Evolutionary conservation across 305 asterid genomes (phyloP).

Genomic region (Caryopteris hybrid): DNA sequence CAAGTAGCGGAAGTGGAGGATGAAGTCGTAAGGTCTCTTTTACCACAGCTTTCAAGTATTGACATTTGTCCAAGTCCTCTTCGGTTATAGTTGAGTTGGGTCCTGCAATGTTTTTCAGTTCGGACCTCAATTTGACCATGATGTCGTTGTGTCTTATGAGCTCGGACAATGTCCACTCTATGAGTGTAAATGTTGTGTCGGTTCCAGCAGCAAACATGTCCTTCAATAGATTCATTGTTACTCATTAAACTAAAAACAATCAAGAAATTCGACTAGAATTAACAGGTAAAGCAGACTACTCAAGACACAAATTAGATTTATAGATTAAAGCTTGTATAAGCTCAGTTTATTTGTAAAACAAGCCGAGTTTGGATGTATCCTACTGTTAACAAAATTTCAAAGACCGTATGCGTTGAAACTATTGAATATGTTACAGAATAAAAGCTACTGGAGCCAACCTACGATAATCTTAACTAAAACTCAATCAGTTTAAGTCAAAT

Average conservation of each 20-base stretch:
- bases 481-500: too few relatives aligned
- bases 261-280: too few relatives aligned
- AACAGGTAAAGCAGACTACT: too few relatives aligned
- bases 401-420: too few relatives aligned
- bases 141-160: constrained; percentile 22
- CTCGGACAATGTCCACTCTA: constrained; percentile 36
- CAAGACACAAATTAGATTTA: too few relatives aligned
- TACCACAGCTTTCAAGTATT: constrained; percentile 27
- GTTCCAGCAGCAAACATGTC: constrained; percentile 49
- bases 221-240: constrained; percentile 10
- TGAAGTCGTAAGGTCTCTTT: constrained; percentile 32
- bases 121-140: constrained; percentile 19
- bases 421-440: too few relatives aligned
- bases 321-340: too few relatives aligned
- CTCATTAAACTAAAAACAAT: neutral
- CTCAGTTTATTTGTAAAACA: too few relatives aligned
- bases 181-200: constrained; percentile 33
- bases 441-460: too few relatives aligned
- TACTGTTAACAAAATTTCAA: too few relatives aligned
- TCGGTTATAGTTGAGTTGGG: constrained; percentile 17
- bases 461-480: too few relatives aligned
- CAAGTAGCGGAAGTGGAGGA: constrained; percentile 35
- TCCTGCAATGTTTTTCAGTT: constrained; percentile 20
- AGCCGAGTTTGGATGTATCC: too few relatives aligned
- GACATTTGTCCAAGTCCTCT: constrained; percentile 24